Evolutionary conservation across 768 basidiomycete species (phyloP), one percentile per base, ranked within the genome.

Genomic region (Bullera alba): DNA sequence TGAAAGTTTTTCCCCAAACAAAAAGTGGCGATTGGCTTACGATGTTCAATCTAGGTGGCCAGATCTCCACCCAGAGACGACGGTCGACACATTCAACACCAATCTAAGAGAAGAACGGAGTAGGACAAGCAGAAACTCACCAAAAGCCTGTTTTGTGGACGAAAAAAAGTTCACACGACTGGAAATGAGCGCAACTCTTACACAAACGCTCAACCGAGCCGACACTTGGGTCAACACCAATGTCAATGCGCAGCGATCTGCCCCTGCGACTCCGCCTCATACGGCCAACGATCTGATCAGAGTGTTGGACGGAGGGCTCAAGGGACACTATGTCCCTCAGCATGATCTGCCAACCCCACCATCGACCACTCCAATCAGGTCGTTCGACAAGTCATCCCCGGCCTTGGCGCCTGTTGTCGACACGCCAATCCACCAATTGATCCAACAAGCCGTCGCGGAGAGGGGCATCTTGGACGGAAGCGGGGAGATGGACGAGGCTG

Each of bases 401-500:
- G 63, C 65, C 2, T 48, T 69, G 19, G 57, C 48, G 12, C 56
- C 46, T 25, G 58, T 70, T 4, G 29, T 47, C 39, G 63, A 69
- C 25, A 46, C 46, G 5, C 36, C 51, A 4, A 50, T 67, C 2
- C 55, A 65, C 50, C 49, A 60, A 12, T 48, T 70, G 21, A 52
- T 72, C 10, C 56, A 61, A 19, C 19, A 60, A 15, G 51, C 56
- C 14, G 54, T 72, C 41, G 48, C 61, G 3, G 23, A 45, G n/a
- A 51, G 59, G 17, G 30, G 28, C n/a, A 35, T 58, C 1, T 22
- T 39, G 2, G 51, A 57, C 5, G 36, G 46, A 19, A 42, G 61
- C 52, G 65, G 65, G 34, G 69, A 57, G 16, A 83, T 88, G 64
- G 85, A 90, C 10, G 95, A 96, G 75, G 83, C 83, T 51, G 93